Conservation (phyloP, 768 basidiomycete genomes). For the Pisolithus orientalis region DNA sequence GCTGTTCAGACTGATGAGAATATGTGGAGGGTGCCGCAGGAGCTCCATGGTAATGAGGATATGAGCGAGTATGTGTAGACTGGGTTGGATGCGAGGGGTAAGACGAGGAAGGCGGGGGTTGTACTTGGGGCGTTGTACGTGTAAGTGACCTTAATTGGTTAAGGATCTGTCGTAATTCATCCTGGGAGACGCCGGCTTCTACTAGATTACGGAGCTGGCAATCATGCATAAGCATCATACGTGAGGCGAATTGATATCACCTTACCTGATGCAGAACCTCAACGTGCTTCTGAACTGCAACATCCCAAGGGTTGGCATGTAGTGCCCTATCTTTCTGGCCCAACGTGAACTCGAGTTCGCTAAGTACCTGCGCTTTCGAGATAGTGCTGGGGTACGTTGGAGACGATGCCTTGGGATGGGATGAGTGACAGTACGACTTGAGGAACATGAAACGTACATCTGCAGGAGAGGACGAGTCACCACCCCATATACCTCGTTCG, state of each 20-base stretch:
- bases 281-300: constrained; percentile 62
- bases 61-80: constrained; percentile 21
- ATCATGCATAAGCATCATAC: constrained; percentile 5
- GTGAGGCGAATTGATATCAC: constrained; percentile 16
- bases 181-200: constrained; percentile 74
- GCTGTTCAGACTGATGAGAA: constrained; percentile 18
- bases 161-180: constrained; percentile 72
- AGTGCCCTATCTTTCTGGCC: constrained; percentile 72
- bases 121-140: constrained; percentile 34
- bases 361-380: constrained; percentile 73
- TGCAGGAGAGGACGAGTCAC: constrained; percentile 33
- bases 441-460: constrained; percentile 31
- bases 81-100: constrained; percentile 26
- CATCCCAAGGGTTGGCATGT: constrained; percentile 70
- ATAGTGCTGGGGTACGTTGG: constrained; percentile 36
- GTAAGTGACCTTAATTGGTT: constrained; percentile 60
- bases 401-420: constrained; percentile 12
- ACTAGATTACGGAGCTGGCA: constrained; percentile 63
- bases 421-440: background rate
- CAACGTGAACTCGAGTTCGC: constrained; percentile 77
- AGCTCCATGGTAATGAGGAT: constrained; percentile 26
- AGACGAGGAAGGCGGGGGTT: constrained; percentile 19
- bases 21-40: constrained; percentile 27
- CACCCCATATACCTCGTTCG: constrained; percentile 79
- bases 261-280: constrained; percentile 73